A percentile compares a stretch with the other conserved stretches of the same genome.
Conservation (phyloP, 345 rosid genomes). For the Schrenkiella parvula region DNA sequence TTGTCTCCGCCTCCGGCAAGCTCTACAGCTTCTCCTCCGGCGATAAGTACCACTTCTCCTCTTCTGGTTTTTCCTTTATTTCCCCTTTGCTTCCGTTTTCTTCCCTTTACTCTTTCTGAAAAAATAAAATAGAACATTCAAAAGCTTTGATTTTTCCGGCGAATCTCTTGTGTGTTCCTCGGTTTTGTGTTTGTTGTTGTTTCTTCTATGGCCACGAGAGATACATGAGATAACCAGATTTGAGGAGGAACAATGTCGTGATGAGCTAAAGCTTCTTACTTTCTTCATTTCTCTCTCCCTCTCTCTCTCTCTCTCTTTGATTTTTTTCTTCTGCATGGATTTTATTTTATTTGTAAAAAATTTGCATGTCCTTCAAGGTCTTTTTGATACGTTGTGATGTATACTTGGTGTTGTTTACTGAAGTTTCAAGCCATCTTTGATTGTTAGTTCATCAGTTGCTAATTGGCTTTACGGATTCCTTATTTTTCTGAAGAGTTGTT, state of each 20-base stretch:
- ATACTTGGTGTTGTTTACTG: neutral
- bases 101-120: neutral
- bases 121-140: neutral
- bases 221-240: neutral
- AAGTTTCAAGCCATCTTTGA: constrained; percentile 4
- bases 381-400: constrained; percentile 17
- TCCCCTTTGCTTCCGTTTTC: neutral
- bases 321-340: constrained; percentile 17
- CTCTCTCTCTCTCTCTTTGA: neutral
- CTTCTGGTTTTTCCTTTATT: neutral
- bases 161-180: neutral
- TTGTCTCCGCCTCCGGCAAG: constrained; percentile 30
- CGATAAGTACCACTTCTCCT: constrained; percentile 21
- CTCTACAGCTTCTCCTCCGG: constrained; percentile 37
- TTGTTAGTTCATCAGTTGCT: neutral
- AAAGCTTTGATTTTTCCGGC: neutral
- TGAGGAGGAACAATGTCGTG: constrained; percentile 1
- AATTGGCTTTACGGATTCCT: neutral
- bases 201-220: neutral
- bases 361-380: constrained; percentile 17
- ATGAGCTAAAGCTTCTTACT: constrained; percentile 17
- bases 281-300: neutral
- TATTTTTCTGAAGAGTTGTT: neutral
- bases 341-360: neutral
- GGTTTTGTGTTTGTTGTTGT: neutral